Base-by-base conservation (phyloP, 2,329 filamentous ascomycete genomes). In the Penicillium sp. region DNA sequence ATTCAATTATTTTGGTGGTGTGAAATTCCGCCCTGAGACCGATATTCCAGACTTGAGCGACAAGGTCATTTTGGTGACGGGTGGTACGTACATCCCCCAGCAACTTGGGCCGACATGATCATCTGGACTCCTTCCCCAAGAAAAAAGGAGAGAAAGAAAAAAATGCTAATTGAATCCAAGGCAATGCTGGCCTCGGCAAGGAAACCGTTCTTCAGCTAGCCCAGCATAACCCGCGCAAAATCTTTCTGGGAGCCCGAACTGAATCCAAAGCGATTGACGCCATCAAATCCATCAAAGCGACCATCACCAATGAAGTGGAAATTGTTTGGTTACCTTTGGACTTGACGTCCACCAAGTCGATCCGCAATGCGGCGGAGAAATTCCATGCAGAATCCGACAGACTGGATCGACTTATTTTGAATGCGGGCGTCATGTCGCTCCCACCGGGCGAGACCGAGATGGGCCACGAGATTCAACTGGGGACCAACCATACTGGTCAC, bases 171-270 rank as follows among this genome's bases (percentile, higher is more conserved):
- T 12, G 1, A 29, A 9, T 27, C 40, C 9, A 29, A 67, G 64
- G 64, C 49, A 79, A 75, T 46, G 62, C 67, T n/a, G 77, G 76
- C 0, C 67, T 80, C 0, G 77, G 77, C 25, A 69, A 66, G 47
- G 65, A 68, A 47, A 69, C 69, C 4, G 61, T 75, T 35, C 54
- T 69, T 9, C 65, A 68, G 4, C 63, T 76, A 6, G 67, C 71
- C 9, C 65, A 66, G 44, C 73, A 75, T 52, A 59, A 69, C 56
- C 53, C 74, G 57, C 49, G 55, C 4, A 64, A 66, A 25, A 62
- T 73, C 24, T 72, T 62, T 40, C 58, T 73, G 4, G 68, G 61
- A 27, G 73, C 68, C 13, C 62, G 69, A 13, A 55, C 54, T 0
- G 51, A 56, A 36, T 42, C 48, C n/a, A 65, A 24, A 39, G 61